phyloP scores from a whole-genome alignment of 2,329 filamentous ascomycete genomes.

The Sporothrix globosa region DNA sequence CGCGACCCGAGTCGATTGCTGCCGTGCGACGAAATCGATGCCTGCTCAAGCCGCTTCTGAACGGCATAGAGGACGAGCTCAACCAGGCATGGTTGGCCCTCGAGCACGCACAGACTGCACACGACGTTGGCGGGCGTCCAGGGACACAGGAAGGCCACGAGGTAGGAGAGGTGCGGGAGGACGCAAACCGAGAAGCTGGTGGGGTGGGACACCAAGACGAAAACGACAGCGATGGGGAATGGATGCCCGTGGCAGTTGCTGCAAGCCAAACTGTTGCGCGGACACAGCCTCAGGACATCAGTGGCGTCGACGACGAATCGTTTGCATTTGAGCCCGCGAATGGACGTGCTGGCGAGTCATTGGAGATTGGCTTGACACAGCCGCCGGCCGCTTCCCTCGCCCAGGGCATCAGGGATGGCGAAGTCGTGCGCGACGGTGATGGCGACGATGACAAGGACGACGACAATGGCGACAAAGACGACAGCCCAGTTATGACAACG shows the following conservation, averaged over 20 bases:
- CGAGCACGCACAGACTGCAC: neutral
- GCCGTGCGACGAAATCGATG: conserved; percentile 19
- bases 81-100: conserved; percentile 22
- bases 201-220: neutral
- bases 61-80: conserved; percentile 33
- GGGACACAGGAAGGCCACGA: neutral
- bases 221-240: neutral
- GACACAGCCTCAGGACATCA: neutral
- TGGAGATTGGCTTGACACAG: neutral
- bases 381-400: neutral
- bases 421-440: neutral
- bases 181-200: neutral
- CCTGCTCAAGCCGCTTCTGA: conserved; percentile 27
- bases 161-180: neutral
- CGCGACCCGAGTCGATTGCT: neutral
- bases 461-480: neutral
- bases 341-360: neutral
- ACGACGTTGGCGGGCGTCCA: too few relatives aligned
- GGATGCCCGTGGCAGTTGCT: too few relatives aligned
- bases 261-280: neutral
- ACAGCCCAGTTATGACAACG: neutral
- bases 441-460: conserved; percentile 8
- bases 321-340: neutral
- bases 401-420: neutral
- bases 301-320: neutral